These are phyloP conservation scores for Kregervanrija delftensis DNA, from an alignment of 805 yeast species.

Conservation along the genomic window DNA sequence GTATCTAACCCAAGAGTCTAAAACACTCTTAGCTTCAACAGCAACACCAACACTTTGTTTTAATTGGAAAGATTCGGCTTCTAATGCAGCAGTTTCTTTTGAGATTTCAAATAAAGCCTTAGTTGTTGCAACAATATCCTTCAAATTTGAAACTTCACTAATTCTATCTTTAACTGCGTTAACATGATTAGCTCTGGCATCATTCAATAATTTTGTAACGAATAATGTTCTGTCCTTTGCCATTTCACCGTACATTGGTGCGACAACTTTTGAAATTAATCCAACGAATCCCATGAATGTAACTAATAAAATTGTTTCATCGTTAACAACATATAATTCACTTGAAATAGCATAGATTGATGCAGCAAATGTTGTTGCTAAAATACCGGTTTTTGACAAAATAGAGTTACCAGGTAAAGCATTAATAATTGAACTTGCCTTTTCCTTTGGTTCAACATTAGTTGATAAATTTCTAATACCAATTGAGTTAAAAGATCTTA, in stretches of 20 bases:
- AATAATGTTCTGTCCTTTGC: conserved; percentile 73
- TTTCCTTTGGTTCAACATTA: conserved; percentile 79
- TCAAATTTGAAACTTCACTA: conserved; percentile 76
- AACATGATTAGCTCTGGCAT: conserved; percentile 85
- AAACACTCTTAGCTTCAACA: conserved; percentile 84
- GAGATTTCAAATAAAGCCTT: conserved; percentile 88
- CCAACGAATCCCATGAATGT: conserved; percentile 75
- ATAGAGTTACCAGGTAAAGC: conserved; percentile 89
- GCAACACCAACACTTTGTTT: conserved; percentile 88
- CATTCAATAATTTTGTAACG: conserved; percentile 54
- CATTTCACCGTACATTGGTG: conserved; percentile 92
- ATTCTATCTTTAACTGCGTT: conserved; percentile 91
- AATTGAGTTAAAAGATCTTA: conserved; percentile 25
- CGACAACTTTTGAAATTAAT: conserved; percentile 77
- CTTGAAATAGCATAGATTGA: conserved; percentile 90
- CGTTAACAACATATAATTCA: conserved; percentile 88
- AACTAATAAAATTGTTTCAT: conserved; percentile 79
- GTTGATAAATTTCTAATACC: conserved; percentile 60
- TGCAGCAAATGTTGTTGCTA: conserved; percentile 94
- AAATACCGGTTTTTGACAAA: conserved; percentile 87
- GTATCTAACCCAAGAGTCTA: conserved; percentile 98
- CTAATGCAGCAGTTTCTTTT: conserved; percentile 93
- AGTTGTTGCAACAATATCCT: conserved; percentile 88
- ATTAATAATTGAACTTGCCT: conserved; percentile 84
- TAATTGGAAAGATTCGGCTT: conserved; percentile 88